A percentile compares a stretch with the other conserved stretches of the same genome.
Evolutionary conservation across 805 yeast species (phyloP).

Genomic region (Cyberlindnera americana): DNA sequence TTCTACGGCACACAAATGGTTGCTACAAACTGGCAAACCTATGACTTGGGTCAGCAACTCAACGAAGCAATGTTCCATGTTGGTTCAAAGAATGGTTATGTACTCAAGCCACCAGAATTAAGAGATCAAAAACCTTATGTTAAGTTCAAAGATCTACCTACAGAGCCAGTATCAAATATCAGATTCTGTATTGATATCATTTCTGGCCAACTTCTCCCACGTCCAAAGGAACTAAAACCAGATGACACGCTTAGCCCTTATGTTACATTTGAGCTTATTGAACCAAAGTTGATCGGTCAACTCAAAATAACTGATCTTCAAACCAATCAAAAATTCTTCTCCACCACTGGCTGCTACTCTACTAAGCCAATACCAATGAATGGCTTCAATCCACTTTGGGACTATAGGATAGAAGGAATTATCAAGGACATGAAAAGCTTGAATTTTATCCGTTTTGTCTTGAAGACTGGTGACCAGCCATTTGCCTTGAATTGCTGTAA

Average conservation of each 20-base stretch:
- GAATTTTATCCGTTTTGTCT: conserved; percentile 52
- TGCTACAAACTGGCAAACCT: conserved; percentile 95
- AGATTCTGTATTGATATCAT: conserved; percentile 44
- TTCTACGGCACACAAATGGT: conserved; percentile 86
- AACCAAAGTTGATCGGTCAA: conserved; percentile 31
- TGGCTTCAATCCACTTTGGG: conserved; percentile 90
- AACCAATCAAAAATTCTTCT: conserved; percentile 2
- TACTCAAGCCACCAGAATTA: conserved; percentile 62
- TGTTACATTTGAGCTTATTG: conserved; percentile 57
- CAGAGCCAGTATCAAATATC: conserved; percentile 10
- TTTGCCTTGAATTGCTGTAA: conserved; percentile 63
- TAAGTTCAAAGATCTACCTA: conserved; percentile 20
- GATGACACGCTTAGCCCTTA: conserved; percentile 54
- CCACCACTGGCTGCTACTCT: conserved; percentile 4
- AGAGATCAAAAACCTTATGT: conserved; percentile 23
- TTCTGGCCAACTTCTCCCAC: conserved; percentile 85
- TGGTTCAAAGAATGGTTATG: conserved; percentile 65
- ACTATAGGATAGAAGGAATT: conserved; percentile 44
- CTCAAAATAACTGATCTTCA: conserved; percentile 13
- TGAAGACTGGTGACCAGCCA: conserved; percentile 39
- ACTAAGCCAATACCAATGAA: conserved; percentile 48
- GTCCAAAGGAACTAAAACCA: conserved; percentile 48
- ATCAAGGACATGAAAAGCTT: conserved; percentile 40
- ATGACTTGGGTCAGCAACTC: conserved; percentile 83
- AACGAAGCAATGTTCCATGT: conserved; percentile 77